Conservation (phyloP, 139 green algal genomes). For the Micractinium sp. region DNA sequence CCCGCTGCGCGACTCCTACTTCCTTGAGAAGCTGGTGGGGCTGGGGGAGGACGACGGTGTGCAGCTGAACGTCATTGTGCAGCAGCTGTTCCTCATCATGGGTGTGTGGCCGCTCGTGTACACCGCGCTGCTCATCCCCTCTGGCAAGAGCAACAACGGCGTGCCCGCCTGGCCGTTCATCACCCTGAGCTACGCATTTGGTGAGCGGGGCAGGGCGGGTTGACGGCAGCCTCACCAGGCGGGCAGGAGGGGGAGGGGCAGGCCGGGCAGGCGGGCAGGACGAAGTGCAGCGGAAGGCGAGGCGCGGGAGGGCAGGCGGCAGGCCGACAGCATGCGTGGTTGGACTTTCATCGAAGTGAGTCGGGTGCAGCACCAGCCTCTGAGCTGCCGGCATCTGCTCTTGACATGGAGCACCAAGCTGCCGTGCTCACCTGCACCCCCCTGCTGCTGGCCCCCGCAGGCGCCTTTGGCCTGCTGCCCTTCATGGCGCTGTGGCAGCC, state of each 20-base stretch:
- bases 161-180: conserved; percentile 90
- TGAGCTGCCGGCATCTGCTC: not conserved
- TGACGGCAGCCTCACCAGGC: not conserved
- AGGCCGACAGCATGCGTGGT: not conserved
- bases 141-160: conserved; percentile 72
- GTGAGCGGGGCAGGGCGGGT: not conserved
- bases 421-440: not conserved
- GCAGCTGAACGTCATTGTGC: conserved; percentile 67
- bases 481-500: conserved; percentile 80
- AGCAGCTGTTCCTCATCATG: conserved; percentile 80
- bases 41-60: conserved; percentile 54
- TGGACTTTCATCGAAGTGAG: not conserved
- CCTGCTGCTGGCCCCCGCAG: conserved; percentile 21
- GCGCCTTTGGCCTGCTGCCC: conserved; percentile 83
- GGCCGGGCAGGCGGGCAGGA: no score
- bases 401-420: not conserved
- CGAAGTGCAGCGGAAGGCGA: no score
- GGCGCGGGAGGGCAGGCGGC: not conserved
- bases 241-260: no score
- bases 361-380: not conserved
- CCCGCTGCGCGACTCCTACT: conserved; percentile 71
- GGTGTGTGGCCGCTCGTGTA: conserved; percentile 81
- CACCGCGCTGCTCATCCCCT: conserved; percentile 78
- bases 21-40: conserved; percentile 71
- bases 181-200: conserved; percentile 62